Evolutionary conservation across 768 basidiomycete genomes (phyloP).

Genomic region (Boletus sp.): DNA sequence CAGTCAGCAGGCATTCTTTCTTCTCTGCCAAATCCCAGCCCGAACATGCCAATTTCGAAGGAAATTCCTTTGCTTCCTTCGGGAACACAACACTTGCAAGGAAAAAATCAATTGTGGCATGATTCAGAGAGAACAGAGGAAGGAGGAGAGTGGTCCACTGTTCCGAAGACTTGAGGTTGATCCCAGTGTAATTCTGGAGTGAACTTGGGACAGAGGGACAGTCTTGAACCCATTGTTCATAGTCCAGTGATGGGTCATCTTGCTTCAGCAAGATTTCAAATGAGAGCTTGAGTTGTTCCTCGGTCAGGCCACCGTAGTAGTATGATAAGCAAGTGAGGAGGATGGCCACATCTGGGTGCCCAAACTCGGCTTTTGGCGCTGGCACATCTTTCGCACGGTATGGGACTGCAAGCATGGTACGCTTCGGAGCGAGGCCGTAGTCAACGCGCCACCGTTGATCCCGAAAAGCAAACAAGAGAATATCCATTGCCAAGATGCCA

Average conservation of each 20-base stretch:
- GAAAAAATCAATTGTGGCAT: slow-evolving; percentile 44
- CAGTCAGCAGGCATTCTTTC: slow-evolving; percentile 17
- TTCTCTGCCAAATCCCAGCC: slow-evolving; percentile 51
- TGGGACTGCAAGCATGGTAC: slow-evolving; percentile 49
- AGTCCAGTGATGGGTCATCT: slow-evolving; percentile 41
- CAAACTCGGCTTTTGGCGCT: slow-evolving; percentile 44
- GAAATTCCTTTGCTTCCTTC: slow-evolving; percentile 47
- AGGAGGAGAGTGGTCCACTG: slow-evolving; percentile 29
- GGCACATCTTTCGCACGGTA: slow-evolving; percentile 54
- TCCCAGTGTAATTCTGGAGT: slow-evolving; percentile 33
- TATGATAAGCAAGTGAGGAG: slow-evolving; percentile 46
- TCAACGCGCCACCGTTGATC: slow-evolving; percentile 49
- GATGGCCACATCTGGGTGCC: slow-evolving; percentile 49
- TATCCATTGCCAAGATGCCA: slow-evolving; percentile 41
- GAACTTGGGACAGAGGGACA: slow-evolving; percentile 23
- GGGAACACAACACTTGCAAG: slow-evolving; percentile 47
- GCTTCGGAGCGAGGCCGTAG: slow-evolving; percentile 42
- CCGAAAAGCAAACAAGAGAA: slow-evolving; percentile 37
- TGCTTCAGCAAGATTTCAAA: slow-evolving; percentile 39
- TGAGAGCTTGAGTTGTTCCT: slow-evolving; percentile 35
- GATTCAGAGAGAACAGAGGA: slow-evolving; percentile 37
- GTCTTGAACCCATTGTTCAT: slow-evolving; percentile 37
- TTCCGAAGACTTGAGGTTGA: slow-evolving; percentile 41
- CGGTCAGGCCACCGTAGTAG: slow-evolving; percentile 45
- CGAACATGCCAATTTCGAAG: slow-evolving; percentile 44